A percentile compares a stretch with the other conserved stretches of the same genome.
These are phyloP conservation scores for Trichoderma oligosporum DNA, from an alignment of 2,329 filamentous ascomycete genomes.

Conservation along the genomic window DNA sequence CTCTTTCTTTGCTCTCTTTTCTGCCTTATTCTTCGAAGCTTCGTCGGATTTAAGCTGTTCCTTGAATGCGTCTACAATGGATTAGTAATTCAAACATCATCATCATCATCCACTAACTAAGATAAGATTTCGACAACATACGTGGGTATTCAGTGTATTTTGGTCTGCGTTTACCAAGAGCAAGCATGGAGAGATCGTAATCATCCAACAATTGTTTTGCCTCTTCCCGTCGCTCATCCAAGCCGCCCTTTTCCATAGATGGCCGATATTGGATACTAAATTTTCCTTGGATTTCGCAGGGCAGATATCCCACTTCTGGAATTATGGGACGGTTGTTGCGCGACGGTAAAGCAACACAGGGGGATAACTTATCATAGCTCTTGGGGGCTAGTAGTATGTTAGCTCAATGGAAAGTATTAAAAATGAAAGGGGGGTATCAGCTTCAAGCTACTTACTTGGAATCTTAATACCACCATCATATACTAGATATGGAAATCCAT, in stretches of 20 bases:
- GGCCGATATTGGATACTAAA: conserved; percentile 42
- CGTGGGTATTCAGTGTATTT: conserved; percentile 47
- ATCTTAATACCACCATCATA: conserved; percentile 40
- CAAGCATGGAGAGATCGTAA: conserved; percentile 41
- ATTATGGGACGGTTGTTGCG: conserved; percentile 39
- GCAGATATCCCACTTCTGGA: conserved; percentile 39
- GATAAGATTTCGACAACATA: conserved; percentile 22
- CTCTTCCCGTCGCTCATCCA: conserved; percentile 42
- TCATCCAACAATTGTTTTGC: conserved; percentile 39
- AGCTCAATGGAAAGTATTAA: not conserved
- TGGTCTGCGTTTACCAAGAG: conserved; percentile 41
- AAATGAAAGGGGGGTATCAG: not conserved
- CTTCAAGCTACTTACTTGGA: conserved; percentile 27
- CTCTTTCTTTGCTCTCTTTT: conserved; percentile 44
- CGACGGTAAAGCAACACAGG: conserved; percentile 41
- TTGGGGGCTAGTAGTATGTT: conserved; percentile 33
- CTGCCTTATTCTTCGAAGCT: conserved; percentile 44
- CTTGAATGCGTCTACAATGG: conserved; percentile 38
- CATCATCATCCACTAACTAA: not conserved
- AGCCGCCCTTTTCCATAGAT: conserved; percentile 36
- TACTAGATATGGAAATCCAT: conserved; percentile 38
- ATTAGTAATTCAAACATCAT: conserved; percentile 8
- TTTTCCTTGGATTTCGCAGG: conserved; percentile 43
- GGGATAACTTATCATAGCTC: conserved; percentile 44
- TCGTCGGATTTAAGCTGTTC: conserved; percentile 47